phyloP scores from a whole-genome alignment of 257 asterid genomes.

The Solanum lycopersicoides region DNA sequence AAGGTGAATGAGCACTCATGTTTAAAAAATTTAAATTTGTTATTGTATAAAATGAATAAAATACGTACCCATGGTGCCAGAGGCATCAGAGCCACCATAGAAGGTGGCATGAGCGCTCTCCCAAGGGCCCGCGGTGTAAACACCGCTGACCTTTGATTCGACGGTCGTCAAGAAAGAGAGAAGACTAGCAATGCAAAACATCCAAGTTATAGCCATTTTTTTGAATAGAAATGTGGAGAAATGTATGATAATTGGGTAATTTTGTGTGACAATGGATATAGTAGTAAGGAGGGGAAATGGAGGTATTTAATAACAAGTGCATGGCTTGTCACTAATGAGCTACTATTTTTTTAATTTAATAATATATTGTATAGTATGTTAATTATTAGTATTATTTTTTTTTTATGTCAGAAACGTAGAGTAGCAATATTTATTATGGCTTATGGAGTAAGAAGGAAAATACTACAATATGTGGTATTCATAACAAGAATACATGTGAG shows the following conservation, averaged over 20 bases:
- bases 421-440: background rate
- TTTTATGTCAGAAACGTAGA: background rate
- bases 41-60: too few relatives aligned
- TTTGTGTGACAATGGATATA: background rate
- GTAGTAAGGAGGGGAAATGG: too few relatives aligned
- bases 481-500: slow-evolving; percentile 1
- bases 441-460: background rate
- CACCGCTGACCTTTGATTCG: slow-evolving; percentile 34
- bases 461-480: background rate
- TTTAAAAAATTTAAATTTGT: rapidly evolving
- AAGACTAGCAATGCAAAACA: background rate
- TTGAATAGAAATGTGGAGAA: background rate
- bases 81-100: slow-evolving; percentile 63
- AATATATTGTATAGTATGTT: background rate
- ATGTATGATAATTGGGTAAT: background rate
- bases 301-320: background rate
- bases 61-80: slow-evolving; percentile 59
- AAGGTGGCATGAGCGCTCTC: slow-evolving; percentile 54
- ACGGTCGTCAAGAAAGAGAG: background rate
- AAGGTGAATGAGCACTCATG: background rate
- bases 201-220: background rate
- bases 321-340: background rate
- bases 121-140: slow-evolving; percentile 41
- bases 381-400: background rate
- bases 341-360: background rate